A percentile compares a stretch with the other conserved stretches of the same genome.
These are phyloP conservation scores for Fusarium devonianum DNA, from an alignment of 2,329 filamentous ascomycete genomes.

Conservation along the genomic window DNA sequence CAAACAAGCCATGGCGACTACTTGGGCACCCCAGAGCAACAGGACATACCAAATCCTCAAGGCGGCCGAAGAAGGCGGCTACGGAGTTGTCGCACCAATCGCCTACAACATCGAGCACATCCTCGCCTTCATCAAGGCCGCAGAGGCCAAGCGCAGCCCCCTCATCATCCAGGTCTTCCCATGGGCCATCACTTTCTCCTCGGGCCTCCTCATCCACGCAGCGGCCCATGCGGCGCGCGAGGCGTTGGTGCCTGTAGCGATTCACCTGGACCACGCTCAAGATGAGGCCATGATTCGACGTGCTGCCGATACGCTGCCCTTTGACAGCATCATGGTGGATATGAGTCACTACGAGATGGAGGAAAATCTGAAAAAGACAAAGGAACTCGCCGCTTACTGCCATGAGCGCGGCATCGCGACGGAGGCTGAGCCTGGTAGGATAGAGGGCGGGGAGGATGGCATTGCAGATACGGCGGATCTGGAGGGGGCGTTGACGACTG, in stretches of 20 bases:
- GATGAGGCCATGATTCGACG: conserved; percentile 5
- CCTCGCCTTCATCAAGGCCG: conserved; percentile 19
- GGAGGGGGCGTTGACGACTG: conserved; percentile 51
- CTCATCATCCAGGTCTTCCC: conserved; percentile 21
- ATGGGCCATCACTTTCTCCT: no score
- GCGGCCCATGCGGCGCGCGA: conserved; percentile 56
- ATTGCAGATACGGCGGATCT: conserved; percentile 65
- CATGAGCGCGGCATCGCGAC: conserved; percentile 16
- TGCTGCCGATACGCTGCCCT: neutral
- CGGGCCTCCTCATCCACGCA: conserved; percentile 12
- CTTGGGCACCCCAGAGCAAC: conserved; percentile 8
- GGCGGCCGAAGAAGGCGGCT: conserved; percentile 24
- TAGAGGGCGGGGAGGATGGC: conserved; percentile 68
- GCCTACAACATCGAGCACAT: conserved; percentile 42
- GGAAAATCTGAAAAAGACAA: conserved; percentile 9
- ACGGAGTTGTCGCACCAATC: conserved; percentile 23
- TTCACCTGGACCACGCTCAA: conserved; percentile 45
- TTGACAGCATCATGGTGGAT: conserved; percentile 16
- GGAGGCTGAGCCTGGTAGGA: conserved; percentile 32
- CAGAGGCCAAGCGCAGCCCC: conserved; percentile 18
- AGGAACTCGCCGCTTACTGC: neutral
- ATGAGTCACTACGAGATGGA: conserved; percentile 15
- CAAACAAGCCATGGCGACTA: neutral
- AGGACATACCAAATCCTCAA: conserved; percentile 29
- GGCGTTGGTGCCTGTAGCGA: conserved; percentile 41